Conservation (phyloP, 2,329 filamentous ascomycete genomes). For the Epichloe coenophiala region DNA sequence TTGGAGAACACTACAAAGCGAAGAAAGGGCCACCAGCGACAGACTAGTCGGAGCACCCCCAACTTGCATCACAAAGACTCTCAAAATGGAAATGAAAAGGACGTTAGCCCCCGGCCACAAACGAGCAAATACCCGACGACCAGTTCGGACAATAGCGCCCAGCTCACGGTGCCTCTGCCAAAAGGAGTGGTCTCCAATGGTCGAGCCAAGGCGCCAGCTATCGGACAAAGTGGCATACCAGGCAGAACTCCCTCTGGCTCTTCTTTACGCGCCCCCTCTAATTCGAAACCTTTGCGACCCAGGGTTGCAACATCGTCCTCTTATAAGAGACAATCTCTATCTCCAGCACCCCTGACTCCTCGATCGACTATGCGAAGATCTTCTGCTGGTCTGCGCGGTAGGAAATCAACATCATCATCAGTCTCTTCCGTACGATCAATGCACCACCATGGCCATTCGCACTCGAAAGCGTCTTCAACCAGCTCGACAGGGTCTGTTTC, state of each 20-base stretch:
- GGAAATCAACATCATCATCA: conserved; percentile 92
- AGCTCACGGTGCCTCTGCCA: conserved; percentile 31
- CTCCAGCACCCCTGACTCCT: conserved; percentile 77
- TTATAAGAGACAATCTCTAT: conserved; percentile 68
- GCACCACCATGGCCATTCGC: conserved; percentile 71
- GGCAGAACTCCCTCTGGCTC: conserved; percentile 12
- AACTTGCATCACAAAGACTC: conserved; percentile 41
- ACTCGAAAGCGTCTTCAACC: conserved; percentile 89
- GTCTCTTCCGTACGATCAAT: conserved; percentile 88
- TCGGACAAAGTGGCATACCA: conserved; percentile 8
- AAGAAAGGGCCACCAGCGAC: conserved; percentile 33
- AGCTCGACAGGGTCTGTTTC: conserved; percentile 68
- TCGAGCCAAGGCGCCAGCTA: conserved; percentile 19
- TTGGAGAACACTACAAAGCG: conserved; percentile 44
- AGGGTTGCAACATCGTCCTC: conserved; percentile 21
- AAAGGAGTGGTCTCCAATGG: conserved; percentile 40
- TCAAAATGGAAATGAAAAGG: conserved; percentile 32
- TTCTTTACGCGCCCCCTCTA: conserved; percentile 12
- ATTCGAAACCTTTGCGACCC: conserved; percentile 15
- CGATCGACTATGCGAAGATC: conserved; percentile 74
- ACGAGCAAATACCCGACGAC: conserved; percentile 42
- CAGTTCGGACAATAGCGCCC: conserved; percentile 17
- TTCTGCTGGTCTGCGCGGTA: conserved; percentile 70
- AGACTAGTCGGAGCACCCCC: conserved; percentile 44
- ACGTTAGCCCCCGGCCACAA: conserved; percentile 41